Evolutionary conservation across 495 filamentous ascomycete genomes (phyloP), one percentile per base, ranked within the genome.

Genomic region (Stereocaulon alpinum): DNA sequence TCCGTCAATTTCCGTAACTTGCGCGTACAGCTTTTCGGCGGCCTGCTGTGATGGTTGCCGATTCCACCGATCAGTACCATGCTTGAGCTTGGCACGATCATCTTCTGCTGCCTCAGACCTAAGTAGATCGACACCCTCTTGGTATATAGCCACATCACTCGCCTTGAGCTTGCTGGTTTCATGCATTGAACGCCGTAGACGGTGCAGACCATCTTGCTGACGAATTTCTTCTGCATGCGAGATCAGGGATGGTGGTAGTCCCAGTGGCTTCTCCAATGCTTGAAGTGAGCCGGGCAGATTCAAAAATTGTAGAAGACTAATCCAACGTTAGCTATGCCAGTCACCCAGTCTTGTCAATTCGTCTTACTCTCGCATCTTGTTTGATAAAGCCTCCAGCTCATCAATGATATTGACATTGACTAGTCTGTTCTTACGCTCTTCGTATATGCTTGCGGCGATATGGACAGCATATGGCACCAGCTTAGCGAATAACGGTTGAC

Each of bases 401-500:
- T 84, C 84, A 61, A 96, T 85, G 34, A 96, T 86, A 20, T 80
- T 82, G 60, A 85, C 86, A 70, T 94, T 95, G 56, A 98, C 81
- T 34, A 95, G 73, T 40, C 91, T 80, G 68, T 98, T 91, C 41
- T 91, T 79, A 45, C 91, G 82, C 70, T 97, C 90, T 37, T 88
- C 91, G 67, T 98, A 98, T 15, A 96, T 95, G 55, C 88, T 95
- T 6, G 93, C 87, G 22, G 93, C 93, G 44, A 96, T 78, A 66
- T 97, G 93, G 5, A 97, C 93, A 3, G 91, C 89, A 70, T 96
- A 97, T 9, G 93, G 93, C 2, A 98, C 93, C 18, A 98, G 78
- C 67, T 91, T 94, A 6, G 88, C 80, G 66, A 98, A 97, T 22
- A 98, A 71, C 3, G 89, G 86, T 41, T 84, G 86, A 0, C 93